These are phyloP conservation scores for Triangularia verruculosa DNA, from an alignment of 2,329 filamentous ascomycete genomes.

Conservation along the genomic window DNA sequence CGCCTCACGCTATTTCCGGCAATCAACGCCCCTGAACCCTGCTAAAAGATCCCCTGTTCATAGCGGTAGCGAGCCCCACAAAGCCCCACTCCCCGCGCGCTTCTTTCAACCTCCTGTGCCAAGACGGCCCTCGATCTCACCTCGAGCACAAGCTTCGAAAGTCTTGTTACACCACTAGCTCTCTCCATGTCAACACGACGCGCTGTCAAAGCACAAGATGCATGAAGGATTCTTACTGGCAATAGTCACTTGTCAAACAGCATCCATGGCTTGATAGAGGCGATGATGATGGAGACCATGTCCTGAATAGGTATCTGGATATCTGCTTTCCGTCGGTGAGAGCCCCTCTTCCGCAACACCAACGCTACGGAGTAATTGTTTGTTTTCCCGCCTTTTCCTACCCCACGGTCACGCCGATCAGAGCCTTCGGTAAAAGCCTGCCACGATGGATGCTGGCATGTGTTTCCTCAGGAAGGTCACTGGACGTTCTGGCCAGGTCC, in stretches of 20 bases:
- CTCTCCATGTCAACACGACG: not conserved
- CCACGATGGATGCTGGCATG: too few relatives aligned
- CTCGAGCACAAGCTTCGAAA: not conserved
- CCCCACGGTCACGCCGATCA: not conserved
- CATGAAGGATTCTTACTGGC: not conserved
- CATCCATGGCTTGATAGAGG: not conserved
- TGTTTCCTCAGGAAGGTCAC: not conserved
- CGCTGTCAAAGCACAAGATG: not conserved
- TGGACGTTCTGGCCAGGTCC: not conserved
- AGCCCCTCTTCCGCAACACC: not conserved
- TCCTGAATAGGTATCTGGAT: not conserved
- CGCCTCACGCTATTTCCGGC: conserved; percentile 7
- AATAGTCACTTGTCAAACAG: not conserved
- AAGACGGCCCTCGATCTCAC: conserved; percentile 4
- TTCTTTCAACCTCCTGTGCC: conserved; percentile 12
- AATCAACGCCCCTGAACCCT: not conserved
- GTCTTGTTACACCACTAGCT: not conserved
- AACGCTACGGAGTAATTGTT: not conserved
- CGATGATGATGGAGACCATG: not conserved
- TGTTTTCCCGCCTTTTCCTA: not conserved
- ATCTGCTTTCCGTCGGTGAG: not conserved
- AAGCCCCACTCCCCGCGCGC: not conserved
- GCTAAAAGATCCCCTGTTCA: not conserved
- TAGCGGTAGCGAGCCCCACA: conserved; percentile 3
- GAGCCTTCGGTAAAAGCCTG: too few relatives aligned